Percentiles rank a stretch among this genome's conserved stretches.
Evolutionary conservation across 2,329 filamentous ascomycete genomes (phyloP).

Genomic region (Fusarium sp.): DNA sequence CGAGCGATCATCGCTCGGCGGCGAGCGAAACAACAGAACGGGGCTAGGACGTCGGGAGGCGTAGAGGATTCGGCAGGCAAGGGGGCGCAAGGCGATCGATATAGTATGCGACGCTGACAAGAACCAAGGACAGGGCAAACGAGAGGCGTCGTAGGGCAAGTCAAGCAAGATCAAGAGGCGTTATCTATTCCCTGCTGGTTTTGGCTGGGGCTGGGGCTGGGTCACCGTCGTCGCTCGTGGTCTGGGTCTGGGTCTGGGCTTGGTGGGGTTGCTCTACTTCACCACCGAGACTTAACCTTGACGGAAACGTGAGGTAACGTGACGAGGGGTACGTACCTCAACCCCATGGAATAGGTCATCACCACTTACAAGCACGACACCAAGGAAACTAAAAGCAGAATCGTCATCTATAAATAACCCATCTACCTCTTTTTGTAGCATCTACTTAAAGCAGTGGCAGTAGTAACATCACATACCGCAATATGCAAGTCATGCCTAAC

Average conservation of each 20-base stretch:
- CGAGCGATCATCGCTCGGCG: conserved; percentile 47
- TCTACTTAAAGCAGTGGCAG: neutral
- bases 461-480: neutral
- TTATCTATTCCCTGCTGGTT: conserved; percentile 25
- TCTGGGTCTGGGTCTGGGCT: conserved; percentile 31
- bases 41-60: neutral
- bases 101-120: neutral
- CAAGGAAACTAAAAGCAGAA: neutral
- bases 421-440: conserved; percentile 13
- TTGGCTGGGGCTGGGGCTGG: conserved; percentile 4
- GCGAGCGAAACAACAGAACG: neutral
- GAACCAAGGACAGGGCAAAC: neutral
- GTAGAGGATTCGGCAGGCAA: neutral
- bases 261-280: conserved; percentile 30
- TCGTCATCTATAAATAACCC: neutral
- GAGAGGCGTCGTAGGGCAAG: conserved; percentile 11
- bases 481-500: conserved; percentile 10
- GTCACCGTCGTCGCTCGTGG: conserved; percentile 5
- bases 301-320: conserved; percentile 38
- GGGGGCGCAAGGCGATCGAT: neutral
- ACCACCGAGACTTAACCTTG: neutral
- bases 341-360: conserved; percentile 15
- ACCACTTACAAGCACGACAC: conserved; percentile 1
- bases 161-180: conserved; percentile 17
- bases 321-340: conserved; percentile 31